These are phyloP conservation scores for Phytophthora boehmeriae DNA, from an alignment of 352 stramenopile genomes.

Conservation along the genomic window DNA sequence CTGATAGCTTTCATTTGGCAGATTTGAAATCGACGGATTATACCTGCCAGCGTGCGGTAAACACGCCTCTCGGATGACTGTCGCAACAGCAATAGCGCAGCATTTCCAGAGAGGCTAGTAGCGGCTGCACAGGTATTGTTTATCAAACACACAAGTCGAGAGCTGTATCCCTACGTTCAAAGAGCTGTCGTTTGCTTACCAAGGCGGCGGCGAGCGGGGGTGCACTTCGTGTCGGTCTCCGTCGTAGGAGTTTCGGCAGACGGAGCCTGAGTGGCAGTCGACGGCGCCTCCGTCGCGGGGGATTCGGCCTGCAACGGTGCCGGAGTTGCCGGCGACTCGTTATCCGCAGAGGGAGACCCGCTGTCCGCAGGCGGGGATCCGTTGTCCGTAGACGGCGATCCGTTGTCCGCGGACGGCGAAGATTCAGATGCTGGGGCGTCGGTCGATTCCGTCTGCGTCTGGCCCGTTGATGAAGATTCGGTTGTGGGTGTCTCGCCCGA, in stretches of 20 bases:
- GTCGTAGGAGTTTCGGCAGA: background rate
- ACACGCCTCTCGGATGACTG: too few species aligned
- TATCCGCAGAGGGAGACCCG: background rate
- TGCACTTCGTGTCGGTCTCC: conserved; percentile 18
- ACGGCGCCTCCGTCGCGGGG: background rate
- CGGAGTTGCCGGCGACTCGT: background rate
- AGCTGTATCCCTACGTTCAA: too few species aligned
- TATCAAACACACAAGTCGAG: too few species aligned
- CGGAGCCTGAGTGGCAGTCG: background rate
- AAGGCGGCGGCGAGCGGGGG: conserved; percentile 17
- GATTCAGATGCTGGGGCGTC: background rate
- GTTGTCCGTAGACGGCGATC: background rate
- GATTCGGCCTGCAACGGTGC: background rate
- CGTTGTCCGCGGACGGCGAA: background rate
- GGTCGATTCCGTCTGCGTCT: background rate
- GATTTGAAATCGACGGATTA: too few species aligned
- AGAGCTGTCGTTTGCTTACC: conserved; percentile 5
- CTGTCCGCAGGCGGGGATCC: too few species aligned
- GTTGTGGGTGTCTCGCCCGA: background rate
- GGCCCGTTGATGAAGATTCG: background rate
- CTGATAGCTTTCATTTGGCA: too few species aligned
- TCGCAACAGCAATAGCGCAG: too few species aligned
- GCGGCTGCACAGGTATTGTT: too few species aligned
- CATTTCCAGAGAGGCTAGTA: too few species aligned
- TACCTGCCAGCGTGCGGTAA: too few species aligned